These are phyloP conservation scores for Lentinus polychrous DNA, from an alignment of 1,284 basidiomycete genomes.

Conservation along the genomic window DNA sequence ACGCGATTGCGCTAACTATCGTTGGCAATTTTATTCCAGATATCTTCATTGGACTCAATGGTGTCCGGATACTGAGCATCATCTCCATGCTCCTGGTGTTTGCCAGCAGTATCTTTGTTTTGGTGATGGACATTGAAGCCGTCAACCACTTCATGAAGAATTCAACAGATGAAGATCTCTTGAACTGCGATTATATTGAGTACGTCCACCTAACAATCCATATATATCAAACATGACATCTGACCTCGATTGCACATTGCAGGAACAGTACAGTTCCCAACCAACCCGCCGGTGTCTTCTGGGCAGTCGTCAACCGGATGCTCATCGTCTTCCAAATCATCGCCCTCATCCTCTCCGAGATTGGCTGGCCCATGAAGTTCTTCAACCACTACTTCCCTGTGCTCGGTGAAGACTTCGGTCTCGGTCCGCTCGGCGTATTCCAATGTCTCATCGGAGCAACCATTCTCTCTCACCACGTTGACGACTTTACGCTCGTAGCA, in stretches of 20 bases:
- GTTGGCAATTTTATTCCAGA: constrained; percentile 40
- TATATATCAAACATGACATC: constrained; percentile 8
- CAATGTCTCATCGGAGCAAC: constrained; percentile 80
- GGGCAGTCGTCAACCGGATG: constrained; percentile 79
- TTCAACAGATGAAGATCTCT: constrained; percentile 28
- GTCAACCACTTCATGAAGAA: constrained; percentile 55
- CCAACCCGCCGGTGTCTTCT: constrained; percentile 83
- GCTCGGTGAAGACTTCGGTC: constrained; percentile 71
- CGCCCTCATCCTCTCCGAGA: constrained; percentile 73
- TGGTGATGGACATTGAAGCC: constrained; percentile 74
- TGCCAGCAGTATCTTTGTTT: constrained; percentile 73
- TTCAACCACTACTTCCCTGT: constrained; percentile 83
- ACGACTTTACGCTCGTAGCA: constrained; percentile 80
- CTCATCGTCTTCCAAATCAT: constrained; percentile 79
- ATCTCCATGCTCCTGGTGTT: constrained; percentile 75
- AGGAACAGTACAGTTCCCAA: constrained; percentile 83
- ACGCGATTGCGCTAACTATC: background rate
- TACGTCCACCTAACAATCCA: constrained; percentile 29
- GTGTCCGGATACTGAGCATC: constrained; percentile 71
- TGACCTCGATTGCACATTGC: constrained; percentile 9
- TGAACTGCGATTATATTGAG: constrained; percentile 74
- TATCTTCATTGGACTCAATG: constrained; percentile 76
- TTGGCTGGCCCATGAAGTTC: constrained; percentile 70
- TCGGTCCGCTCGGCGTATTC: constrained; percentile 81
- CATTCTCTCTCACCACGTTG: constrained; percentile 79